Percentiles rank a stretch among this genome's conserved stretches.
Evolutionary conservation across 345 rosid species (phyloP).

Genomic region (Arabis hirsuta): DNA sequence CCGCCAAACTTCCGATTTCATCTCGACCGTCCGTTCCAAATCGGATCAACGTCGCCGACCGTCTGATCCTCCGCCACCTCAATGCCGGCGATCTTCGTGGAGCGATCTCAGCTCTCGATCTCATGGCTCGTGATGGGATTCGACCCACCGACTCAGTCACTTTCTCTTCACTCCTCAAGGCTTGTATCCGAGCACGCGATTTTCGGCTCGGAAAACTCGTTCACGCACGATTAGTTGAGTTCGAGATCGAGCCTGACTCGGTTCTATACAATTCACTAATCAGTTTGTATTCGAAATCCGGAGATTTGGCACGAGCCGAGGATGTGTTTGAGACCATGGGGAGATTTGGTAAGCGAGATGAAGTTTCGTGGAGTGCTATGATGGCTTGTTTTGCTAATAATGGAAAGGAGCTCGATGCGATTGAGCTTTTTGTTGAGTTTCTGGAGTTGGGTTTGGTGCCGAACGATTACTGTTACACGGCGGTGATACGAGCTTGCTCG

Average conservation of each 20-base stretch:
- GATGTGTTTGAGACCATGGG: slow-evolving; percentile 59
- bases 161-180: slow-evolving; percentile 72
- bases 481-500: slow-evolving; percentile 66
- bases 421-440: slow-evolving; percentile 54
- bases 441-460: slow-evolving; percentile 61
- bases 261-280: slow-evolving; percentile 66
- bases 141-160: slow-evolving; percentile 54
- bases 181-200: slow-evolving; percentile 66
- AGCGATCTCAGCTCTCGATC: slow-evolving; percentile 59
- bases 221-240: slow-evolving; percentile 51
- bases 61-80: slow-evolving; percentile 54
- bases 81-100: slow-evolving; percentile 58
- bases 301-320: slow-evolving; percentile 51
- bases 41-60: slow-evolving; percentile 37
- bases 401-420: slow-evolving; percentile 50
- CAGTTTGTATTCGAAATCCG: slow-evolving; percentile 70
- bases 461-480: slow-evolving; percentile 68
- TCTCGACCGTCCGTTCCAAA: slow-evolving; percentile 45
- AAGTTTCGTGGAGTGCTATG: slow-evolving; percentile 80
- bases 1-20: slow-evolving; percentile 49
- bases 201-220: slow-evolving; percentile 63
- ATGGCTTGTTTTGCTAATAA: slow-evolving; percentile 68
- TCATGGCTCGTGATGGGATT: slow-evolving; percentile 49
- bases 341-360: slow-evolving; percentile 50
- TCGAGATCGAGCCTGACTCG: slow-evolving; percentile 57